A percentile compares a stretch with the other conserved stretches of the same genome.
These are phyloP conservation scores for Phytophthora sp. DNA, from an alignment of 352 stramenopile genomes.

Conservation along the genomic window DNA sequence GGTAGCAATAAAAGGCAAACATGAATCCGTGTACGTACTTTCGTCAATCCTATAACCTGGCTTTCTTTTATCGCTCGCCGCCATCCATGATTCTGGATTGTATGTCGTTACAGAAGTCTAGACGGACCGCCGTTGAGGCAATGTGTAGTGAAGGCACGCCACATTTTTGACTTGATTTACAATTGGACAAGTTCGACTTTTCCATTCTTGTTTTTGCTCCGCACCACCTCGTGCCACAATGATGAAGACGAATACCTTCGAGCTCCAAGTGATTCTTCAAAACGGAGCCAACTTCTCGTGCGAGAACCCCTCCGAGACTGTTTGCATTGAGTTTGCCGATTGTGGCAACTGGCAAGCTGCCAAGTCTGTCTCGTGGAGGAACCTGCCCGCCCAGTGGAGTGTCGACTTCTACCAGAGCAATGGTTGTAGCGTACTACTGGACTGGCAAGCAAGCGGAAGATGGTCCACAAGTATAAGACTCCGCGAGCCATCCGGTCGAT, in stretches of 20 bases:
- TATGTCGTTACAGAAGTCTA: too few relatives aligned
- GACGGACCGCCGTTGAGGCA: too few relatives aligned
- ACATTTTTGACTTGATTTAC: too few relatives aligned
- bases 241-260: slow-evolving; percentile 3
- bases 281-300: slow-evolving; percentile 11
- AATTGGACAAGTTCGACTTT: neutral
- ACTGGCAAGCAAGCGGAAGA: neutral
- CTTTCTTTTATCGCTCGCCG: too few relatives aligned
- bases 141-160: too few relatives aligned
- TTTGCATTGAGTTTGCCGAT: slow-evolving; percentile 14
- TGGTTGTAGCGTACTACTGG: slow-evolving; percentile 4
- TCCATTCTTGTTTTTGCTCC: slow-evolving; percentile 3
- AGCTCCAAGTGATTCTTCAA: slow-evolving; percentile 8
- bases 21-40: too few relatives aligned
- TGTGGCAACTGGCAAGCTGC: slow-evolving; percentile 7
- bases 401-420: slow-evolving; percentile 12
- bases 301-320: neutral
- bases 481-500: slow-evolving; percentile 8
- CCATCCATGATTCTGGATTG: too few relatives aligned
- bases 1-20: too few relatives aligned
- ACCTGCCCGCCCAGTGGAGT: slow-evolving; percentile 9
- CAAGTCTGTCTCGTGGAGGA: slow-evolving; percentile 2
- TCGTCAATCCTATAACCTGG: too few relatives aligned
- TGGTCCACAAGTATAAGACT: slow-evolving; percentile 6
- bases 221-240: neutral